Conservation (phyloP, 345 rosid species). For the Bruguiera parviflora region DNA sequence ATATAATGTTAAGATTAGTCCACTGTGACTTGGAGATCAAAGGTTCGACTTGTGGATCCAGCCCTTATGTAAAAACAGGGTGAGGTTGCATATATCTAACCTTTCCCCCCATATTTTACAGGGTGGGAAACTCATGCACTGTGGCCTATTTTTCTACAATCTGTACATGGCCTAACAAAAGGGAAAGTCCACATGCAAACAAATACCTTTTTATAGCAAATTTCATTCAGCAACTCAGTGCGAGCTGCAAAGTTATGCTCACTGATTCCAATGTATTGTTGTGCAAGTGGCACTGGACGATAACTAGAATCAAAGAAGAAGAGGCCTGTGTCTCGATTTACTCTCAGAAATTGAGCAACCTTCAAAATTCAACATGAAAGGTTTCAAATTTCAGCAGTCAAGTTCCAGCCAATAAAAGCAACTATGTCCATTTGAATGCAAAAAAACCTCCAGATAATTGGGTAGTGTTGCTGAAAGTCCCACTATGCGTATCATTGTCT, state of each 20-base stretch:
- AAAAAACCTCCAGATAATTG: slow-evolving; percentile 76
- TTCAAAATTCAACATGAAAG: slow-evolving; percentile 20
- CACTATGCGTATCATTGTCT: slow-evolving; percentile 94
- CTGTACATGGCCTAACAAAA: background rate
- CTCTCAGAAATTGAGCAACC: slow-evolving; percentile 98
- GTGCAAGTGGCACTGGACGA: slow-evolving; percentile 98
- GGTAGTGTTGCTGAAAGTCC: slow-evolving; percentile 99
- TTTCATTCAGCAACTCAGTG: slow-evolving; percentile 76
- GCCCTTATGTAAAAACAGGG: too few species aligned
- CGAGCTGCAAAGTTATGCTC: slow-evolving; percentile 86
- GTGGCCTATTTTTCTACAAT: too few species aligned
- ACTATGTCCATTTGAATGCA: slow-evolving; percentile 8
- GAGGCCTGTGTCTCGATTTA: slow-evolving; percentile 83
- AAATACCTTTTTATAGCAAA: slow-evolving; percentile 89
- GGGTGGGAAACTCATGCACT: too few species aligned
- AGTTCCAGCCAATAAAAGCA: slow-evolving; percentile 1
- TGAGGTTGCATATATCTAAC: too few species aligned
- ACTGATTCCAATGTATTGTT: slow-evolving; percentile 93
- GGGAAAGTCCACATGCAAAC: slow-evolving; percentile 14
- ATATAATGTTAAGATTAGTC: background rate
- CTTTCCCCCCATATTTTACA: too few species aligned
- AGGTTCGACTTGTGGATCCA: too few species aligned
- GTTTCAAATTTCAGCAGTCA: background rate
- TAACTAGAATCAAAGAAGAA: slow-evolving; percentile 97
- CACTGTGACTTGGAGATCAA: too few species aligned